These are phyloP conservation scores for Boletus rubescentipes DNA, from an alignment of 768 basidiomycete genomes.

Conservation along the genomic window DNA sequence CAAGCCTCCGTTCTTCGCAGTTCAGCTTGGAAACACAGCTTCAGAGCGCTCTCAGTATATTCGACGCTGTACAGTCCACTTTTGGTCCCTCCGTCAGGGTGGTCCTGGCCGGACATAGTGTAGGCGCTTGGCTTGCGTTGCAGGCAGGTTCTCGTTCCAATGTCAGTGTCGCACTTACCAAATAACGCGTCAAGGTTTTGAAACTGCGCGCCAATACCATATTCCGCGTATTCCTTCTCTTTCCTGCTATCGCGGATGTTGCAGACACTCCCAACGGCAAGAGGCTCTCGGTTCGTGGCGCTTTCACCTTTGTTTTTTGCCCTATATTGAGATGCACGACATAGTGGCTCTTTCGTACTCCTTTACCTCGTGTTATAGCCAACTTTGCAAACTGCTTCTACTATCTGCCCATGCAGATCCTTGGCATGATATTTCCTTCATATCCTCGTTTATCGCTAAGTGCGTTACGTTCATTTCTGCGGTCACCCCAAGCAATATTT, in stretches of 20 bases:
- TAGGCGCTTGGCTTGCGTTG: conserved; percentile 68
- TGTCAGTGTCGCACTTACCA: neutral
- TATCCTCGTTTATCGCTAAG: conserved; percentile 50
- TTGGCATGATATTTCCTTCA: conserved; percentile 44
- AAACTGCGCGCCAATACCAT: conserved; percentile 43
- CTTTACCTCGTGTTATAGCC: conserved; percentile 44
- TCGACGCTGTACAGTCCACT: conserved; percentile 42
- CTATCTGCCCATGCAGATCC: conserved; percentile 41
- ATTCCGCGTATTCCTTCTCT: conserved; percentile 56
- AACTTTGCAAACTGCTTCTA: conserved; percentile 42
- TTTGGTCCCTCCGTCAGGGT: conserved; percentile 39
- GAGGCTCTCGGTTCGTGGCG: conserved; percentile 49
- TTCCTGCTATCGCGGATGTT: conserved; percentile 69
- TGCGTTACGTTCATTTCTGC: conserved; percentile 49
- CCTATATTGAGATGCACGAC: neutral
- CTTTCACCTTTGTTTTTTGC: neutral
- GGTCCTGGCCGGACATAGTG: conserved; percentile 62
- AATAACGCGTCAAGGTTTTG: conserved; percentile 51
- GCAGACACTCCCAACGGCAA: conserved; percentile 63
- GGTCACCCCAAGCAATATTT: conserved; percentile 49
- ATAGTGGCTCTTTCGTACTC: conserved; percentile 49
- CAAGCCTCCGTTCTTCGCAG: conserved; percentile 18
- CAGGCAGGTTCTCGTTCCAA: conserved; percentile 43
- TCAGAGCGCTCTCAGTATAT: conserved; percentile 51
- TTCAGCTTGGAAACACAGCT: conserved; percentile 50